Base-by-base conservation (phyloP, 1,284 basidiomycete species). In the Pterula multifida region DNA sequence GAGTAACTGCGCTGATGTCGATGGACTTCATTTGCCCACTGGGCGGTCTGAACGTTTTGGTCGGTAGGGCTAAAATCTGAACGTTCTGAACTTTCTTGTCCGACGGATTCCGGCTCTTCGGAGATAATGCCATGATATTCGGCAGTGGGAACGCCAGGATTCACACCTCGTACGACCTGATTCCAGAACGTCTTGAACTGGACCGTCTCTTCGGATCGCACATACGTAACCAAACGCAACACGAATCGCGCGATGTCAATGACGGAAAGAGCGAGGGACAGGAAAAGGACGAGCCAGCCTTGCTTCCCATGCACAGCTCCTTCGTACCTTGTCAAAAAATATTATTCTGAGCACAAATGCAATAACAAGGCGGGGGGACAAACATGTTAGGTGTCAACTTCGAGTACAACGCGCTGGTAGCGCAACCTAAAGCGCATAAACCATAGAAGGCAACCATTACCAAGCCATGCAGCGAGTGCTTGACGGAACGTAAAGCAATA, bases 351-450 rank as follows among this genome's bases (percentile, higher is more conserved):
- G 44, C 36, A 44, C 47, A 45, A 45, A 4, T 39, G 52, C 50
- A 47, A 44, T 52, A 32, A 22, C 48, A 42, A n/a, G 52, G 39
- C 19, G 9, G 19, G 9, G 13, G 39, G 9, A 70, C 79, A 63
- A 68, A 91, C 82, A 90, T 79, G 63, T 90, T 72, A 0, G 87
- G 86, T 1, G 85, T 89, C 50, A 84, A 63, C 57, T 87, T 87
- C 49, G 70, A 71, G 62, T 90, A 90, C 26, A 86, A 61, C 2
- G 71, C 70, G 56, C 79, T 81, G 22, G 79, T 66, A 6, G 77
- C 69, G 56, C 82, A 74, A 9, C 85, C 86, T 35, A 90, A 60
- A 1, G 67, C 64, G 62, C 67, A 60, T 60, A 77, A 52, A 50
- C 58, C 63, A 54, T 83, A 83, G 64, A 89, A 90, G 0, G 68